Evolutionary conservation across 129 eudicot genomes (phyloP).

Genomic region (sunflower (Helianthus annuus)): HanXRQr2.0-SUNRISE NC_035444.2:24601325-24601824

Average conservation of each 20-base stretch:
- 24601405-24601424: background rate
- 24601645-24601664: conserved; percentile 92
- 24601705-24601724: background rate
- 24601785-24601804: too few species aligned
- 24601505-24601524: conserved; percentile 86
- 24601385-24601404: background rate
- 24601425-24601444: background rate
- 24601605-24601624: conserved; percentile 76
- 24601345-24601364: background rate
- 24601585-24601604: conserved; percentile 86
- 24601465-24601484: conserved; percentile 18
- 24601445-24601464: background rate
- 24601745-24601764: background rate
- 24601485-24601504: conserved; percentile 1
- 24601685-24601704: background rate
- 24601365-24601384: background rate
- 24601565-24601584: conserved; percentile 79
- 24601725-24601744: background rate
- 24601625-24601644: conserved; percentile 74
- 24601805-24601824: background rate
- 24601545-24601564: conserved; percentile 71
- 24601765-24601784: background rate
- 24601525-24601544: conserved; percentile 49
- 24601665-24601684: background rate
- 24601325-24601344: background rate